phyloP scores from a whole-genome alignment of 2,329 filamentous ascomycete species.

The Ophiostoma fasciatum region DNA sequence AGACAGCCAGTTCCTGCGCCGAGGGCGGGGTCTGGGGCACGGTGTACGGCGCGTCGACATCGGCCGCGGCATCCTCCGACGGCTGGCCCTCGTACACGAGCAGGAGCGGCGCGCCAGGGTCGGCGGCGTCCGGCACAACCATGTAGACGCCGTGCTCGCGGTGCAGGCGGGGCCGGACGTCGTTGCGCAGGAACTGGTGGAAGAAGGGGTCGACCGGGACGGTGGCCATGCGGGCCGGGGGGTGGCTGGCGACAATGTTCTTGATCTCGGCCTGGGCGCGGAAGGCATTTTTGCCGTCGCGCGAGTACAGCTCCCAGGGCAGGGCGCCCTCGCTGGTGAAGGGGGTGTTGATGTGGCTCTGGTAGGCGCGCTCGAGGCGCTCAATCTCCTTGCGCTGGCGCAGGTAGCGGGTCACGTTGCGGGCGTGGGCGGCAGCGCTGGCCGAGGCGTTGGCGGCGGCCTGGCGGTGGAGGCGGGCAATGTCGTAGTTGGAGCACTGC shows the following conservation, averaged over 20 bases:
- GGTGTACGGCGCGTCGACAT: conserved; percentile 31
- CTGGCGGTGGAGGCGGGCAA: conserved; percentile 63
- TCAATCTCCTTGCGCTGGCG: conserved; percentile 68
- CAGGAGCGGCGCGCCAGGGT: conserved; percentile 47
- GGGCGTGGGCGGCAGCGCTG: conserved; percentile 64
- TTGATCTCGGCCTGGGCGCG: conserved; percentile 63
- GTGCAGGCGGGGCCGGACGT: conserved; percentile 48
- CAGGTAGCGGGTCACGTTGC: conserved; percentile 77
- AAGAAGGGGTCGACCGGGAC: conserved; percentile 65
- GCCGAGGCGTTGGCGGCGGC: conserved; percentile 56
- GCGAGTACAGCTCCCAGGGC: conserved; percentile 78
- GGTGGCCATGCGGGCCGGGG: conserved; percentile 54
- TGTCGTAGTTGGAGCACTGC: conserved; percentile 70
- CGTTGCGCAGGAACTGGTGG: conserved; percentile 54
- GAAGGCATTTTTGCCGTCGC: conserved; percentile 69
- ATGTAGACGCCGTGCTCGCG: conserved; percentile 58
- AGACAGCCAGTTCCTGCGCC: conserved; percentile 33
- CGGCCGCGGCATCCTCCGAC: no score
- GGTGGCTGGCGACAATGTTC: conserved; percentile 57
- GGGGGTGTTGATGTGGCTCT: conserved; percentile 77
- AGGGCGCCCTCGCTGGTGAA: conserved; percentile 52
- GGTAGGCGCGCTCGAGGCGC: conserved; percentile 64
- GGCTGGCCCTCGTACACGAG: conserved; percentile 57
- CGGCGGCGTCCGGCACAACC: conserved; percentile 50
- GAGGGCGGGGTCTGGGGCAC: conserved; percentile 36